phyloP scores from a whole-genome alignment of 306 rosid species.

The Trichosanthes cucumerina region DNA sequence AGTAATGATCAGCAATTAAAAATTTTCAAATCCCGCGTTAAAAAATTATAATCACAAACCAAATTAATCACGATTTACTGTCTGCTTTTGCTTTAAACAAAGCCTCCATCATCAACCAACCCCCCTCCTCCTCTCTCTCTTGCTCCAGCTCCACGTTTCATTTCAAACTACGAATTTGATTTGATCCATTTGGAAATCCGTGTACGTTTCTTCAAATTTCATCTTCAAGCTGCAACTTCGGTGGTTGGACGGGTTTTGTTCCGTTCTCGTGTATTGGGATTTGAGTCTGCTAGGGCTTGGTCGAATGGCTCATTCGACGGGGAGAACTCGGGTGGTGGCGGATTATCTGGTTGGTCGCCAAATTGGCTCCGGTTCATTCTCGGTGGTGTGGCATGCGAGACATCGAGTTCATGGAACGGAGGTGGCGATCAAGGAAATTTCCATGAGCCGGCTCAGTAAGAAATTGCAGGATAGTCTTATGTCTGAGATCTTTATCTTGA shows the following conservation, averaged over 20 bases:
- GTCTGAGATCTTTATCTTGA: slow-evolving; percentile 84
- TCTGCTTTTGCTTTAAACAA: background rate
- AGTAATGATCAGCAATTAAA: background rate
- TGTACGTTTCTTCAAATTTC: background rate
- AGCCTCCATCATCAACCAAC: background rate
- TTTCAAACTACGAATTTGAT: background rate
- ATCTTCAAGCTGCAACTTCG: slow-evolving; percentile 9
- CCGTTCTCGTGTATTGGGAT: slow-evolving; percentile 34
- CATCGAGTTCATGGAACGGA: slow-evolving; percentile 87
- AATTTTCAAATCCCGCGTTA: background rate
- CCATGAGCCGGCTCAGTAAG: slow-evolving; percentile 59
- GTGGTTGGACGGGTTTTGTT: slow-evolving; percentile 16
- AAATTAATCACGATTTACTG: background rate
- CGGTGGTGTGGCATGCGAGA: slow-evolving; percentile 91
- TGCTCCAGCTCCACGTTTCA: background rate
- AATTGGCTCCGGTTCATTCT: slow-evolving; percentile 95
- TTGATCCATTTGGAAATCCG: slow-evolving; percentile 7
- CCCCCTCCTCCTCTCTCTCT: background rate
- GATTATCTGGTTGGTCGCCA: slow-evolving; percentile 69
- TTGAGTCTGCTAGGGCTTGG: background rate
- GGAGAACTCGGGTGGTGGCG: slow-evolving; percentile 58
- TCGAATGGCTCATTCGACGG: slow-evolving; percentile 56
- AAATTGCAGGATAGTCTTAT: slow-evolving; percentile 85
- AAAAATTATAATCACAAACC: background rate
- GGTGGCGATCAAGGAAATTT: slow-evolving; percentile 95